phyloP scores from a whole-genome alignment of 2,329 filamentous ascomycete species.

The Pseudocercospora crystallina region DNA sequence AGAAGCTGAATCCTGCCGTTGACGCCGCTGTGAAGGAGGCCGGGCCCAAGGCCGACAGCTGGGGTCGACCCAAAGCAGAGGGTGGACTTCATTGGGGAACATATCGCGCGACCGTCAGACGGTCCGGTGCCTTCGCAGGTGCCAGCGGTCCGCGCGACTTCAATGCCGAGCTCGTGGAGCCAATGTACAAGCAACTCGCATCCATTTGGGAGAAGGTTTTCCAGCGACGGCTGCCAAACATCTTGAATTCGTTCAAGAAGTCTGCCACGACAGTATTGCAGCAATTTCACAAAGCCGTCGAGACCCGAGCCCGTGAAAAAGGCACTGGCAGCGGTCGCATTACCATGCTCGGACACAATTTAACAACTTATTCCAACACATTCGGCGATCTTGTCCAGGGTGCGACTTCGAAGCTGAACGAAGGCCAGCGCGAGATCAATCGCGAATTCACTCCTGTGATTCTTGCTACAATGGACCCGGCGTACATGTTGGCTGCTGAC shows the following conservation, averaged over 20 bases:
- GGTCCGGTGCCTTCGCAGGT: slow-evolving; percentile 50
- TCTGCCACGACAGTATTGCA: slow-evolving; percentile 36
- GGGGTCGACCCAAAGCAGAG: slow-evolving; percentile 39
- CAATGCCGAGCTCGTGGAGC: slow-evolving; percentile 41
- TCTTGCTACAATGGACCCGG: slow-evolving; percentile 44
- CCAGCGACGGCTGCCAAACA: slow-evolving; percentile 42
- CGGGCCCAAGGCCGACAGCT: slow-evolving; percentile 33
- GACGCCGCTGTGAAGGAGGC: slow-evolving; percentile 42
- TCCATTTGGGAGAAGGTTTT: slow-evolving; percentile 47
- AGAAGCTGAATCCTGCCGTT: slow-evolving; percentile 43
- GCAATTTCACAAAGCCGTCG: slow-evolving; percentile 46
- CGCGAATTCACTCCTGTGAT: slow-evolving; percentile 56
- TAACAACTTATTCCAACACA: slow-evolving; percentile 43
- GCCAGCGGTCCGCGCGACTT: slow-evolving; percentile 42
- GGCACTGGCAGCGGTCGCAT: slow-evolving; percentile 44
- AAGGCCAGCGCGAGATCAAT: slow-evolving; percentile 53
- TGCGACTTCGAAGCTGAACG: slow-evolving; percentile 42
- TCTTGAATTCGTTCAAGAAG: slow-evolving; percentile 39
- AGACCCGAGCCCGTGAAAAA: slow-evolving; percentile 39
- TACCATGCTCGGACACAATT: slow-evolving; percentile 42
- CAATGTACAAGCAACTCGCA: slow-evolving; percentile 42
- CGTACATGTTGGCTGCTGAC: slow-evolving; percentile 47
- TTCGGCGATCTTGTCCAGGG: slow-evolving; percentile 40
- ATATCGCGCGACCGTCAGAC: slow-evolving; percentile 57
- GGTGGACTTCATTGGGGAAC: slow-evolving; percentile 55